Evolutionary conservation across 2,329 filamentous ascomycete genomes (phyloP), one percentile per base, ranked within the genome.

Genomic region (Diatrype stigma): DNA sequence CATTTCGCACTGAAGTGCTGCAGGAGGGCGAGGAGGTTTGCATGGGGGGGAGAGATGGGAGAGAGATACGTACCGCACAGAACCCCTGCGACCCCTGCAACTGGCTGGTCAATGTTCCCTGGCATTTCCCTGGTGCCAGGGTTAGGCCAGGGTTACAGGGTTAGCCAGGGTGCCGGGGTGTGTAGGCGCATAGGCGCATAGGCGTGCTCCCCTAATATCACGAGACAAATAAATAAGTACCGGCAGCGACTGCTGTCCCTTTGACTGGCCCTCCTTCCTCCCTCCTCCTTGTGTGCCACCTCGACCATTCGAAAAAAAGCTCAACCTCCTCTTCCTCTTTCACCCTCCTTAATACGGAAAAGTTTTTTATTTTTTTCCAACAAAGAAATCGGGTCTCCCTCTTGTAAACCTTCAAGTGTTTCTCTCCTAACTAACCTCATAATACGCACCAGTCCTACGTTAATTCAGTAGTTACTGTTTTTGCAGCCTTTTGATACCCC

Each of bases 401-500:
- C 40, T 23, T n/a, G 16, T 44, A 23, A n/a, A n/a, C 12, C 22
- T n/a, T 19, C 40, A 23, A 23, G 16, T 19, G 17, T 22, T 16
- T 42, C 19, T 6, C 22, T 44, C 28, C 12, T 38, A 51, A 45
- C 47, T 12, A 34, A 40, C 14, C 23, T 26, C 16, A 26, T 57
- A 53, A 51, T 53, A 52, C 49, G 55, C 51, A 46, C 35, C 46
- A 47, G 44, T 52, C 46, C 38, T 30, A 34, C 40, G 47, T 53
- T 51, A 47, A 44, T 48, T 56, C 53, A 48, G 51, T 52, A 50
- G 42, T 52, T 52, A 57, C 45, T 71, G 68, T 70, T 70, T 72
- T 66, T 68, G 70, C 71, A 64, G 73, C 68, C 65, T 70, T 74
- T 73, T 77, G 76, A 79, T 79, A 78, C 76, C 75, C 75, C 68